Base-by-base conservation (phyloP, 768 basidiomycete genomes). In the Suillus paluster region DNA sequence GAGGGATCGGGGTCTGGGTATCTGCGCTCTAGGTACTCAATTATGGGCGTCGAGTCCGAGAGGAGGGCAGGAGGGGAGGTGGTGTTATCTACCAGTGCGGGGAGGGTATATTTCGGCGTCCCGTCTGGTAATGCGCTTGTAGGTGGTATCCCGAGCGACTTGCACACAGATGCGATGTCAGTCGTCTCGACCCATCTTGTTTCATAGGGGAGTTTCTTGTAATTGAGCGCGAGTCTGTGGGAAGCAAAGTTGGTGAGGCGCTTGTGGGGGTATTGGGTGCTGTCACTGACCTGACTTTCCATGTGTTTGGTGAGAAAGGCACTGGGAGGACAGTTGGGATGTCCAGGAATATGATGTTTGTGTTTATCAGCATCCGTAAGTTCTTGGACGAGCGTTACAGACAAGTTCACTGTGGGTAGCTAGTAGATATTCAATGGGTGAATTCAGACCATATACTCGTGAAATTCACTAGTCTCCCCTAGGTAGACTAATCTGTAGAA, bases 11-110 rank as follows among this genome's bases (percentile, higher is more conserved):
- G 62, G 33, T 60, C 49, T 25, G 63, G 64, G 49, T 68, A 72
- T 10, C 66, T 69, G n/a, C 58, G 66, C 41, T 79, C 78, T 42
- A 80, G 73, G 62, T 79, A 78, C 49, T 74, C 71, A 17, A 77
- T 66, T 48, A 79, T 79, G 15, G 70, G 71, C 10, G 68, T 69
- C 4, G 77, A 78, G 60, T 79, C 77, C 5, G 76, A 72, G 4
- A 78, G 45, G 21, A 66, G 60, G 11, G 71, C 61, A 33, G 70
- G 68, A 19, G 63, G 53, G 4, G 67, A 58, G 52, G 63, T 57
- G 17, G 64, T 60, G 30, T 68, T 36, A 64, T 67, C 65, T 27
- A 68, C 50, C 9, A 77, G 68, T 19, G 74, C 73, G 42, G 77
- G 77, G 12, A 77, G 68, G 8, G 73, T 78, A 63, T 72, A 79